phyloP scores from a whole-genome alignment of 805 yeast genomes.

The Ascoidea tarda region DNA sequence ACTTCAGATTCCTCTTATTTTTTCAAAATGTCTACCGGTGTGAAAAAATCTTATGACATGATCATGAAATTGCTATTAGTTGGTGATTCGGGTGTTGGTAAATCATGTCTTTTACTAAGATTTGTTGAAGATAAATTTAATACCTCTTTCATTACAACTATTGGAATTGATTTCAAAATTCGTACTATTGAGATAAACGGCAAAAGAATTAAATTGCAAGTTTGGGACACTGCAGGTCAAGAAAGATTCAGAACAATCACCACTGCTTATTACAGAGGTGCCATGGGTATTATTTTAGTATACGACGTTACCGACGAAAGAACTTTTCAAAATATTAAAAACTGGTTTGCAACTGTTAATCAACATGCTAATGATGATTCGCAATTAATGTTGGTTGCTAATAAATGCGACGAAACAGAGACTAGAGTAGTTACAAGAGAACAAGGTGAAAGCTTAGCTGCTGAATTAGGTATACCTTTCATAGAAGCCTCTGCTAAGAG shows the following conservation, averaged over 20 bases:
- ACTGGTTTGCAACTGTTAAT: slow-evolving; percentile 92
- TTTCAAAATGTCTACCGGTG: slow-evolving; percentile 19
- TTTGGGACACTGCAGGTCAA: slow-evolving; percentile 99
- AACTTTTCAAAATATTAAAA: slow-evolving; percentile 83
- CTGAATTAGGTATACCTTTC: slow-evolving; percentile 78
- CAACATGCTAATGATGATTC: slow-evolving; percentile 97
- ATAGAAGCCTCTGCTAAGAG: slow-evolving; percentile 95
- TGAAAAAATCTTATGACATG: slow-evolving; percentile 61
- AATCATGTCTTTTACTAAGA: slow-evolving; percentile 79
- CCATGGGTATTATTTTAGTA: slow-evolving; percentile 74
- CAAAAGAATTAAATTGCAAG: slow-evolving; percentile 92
- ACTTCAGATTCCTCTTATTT: slow-evolving; percentile 7
- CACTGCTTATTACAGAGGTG: slow-evolving; percentile 87
- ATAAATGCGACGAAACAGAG: slow-evolving; percentile 85
- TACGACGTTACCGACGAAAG: slow-evolving; percentile 82
- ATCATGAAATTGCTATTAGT: slow-evolving; percentile 85
- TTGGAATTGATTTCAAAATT: slow-evolving; percentile 90
- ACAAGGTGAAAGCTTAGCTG: slow-evolving; percentile 83
- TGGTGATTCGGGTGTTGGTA: slow-evolving; percentile 88
- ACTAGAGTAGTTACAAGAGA: slow-evolving; percentile 78
- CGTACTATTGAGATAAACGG: slow-evolving; percentile 91
- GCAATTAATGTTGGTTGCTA: slow-evolving; percentile 86
- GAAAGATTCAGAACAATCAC: slow-evolving; percentile 97
- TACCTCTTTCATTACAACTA: slow-evolving; percentile 93
- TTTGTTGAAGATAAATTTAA: slow-evolving; percentile 95